Base-by-base conservation (phyloP, 1,284 basidiomycete species). In the Salmacisia buchloeana region DNA sequence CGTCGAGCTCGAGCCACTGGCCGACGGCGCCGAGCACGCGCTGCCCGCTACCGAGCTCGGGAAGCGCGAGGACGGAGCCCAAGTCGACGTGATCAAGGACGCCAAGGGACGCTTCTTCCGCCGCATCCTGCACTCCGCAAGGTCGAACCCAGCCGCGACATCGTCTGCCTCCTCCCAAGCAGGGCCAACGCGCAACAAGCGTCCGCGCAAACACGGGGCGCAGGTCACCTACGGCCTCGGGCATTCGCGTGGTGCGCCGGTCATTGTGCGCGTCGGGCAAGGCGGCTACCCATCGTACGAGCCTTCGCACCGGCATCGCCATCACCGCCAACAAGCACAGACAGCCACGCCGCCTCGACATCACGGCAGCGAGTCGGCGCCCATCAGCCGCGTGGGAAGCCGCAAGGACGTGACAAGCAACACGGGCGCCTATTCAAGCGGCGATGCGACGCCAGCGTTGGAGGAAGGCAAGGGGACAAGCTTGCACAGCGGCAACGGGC, bases 121-220 rank as follows among this genome's bases (percentile, higher is more conserved):
- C 12, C 46, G 46, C 9, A 52, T 52, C 46, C 15, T 52, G 23
- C 46, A 52, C 25, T 52, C 46, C 21, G 46, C 46, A n/a, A n/a
- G n/a, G n/a, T n/a, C n/a, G n/a, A n/a, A n/a, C n/a, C n/a, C n/a
- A n/a, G n/a, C n/a, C n/a, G n/a, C n/a, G n/a, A n/a, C n/a, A 1
- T 52, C 46, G 23, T 25, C 46, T 9, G 23, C 46, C 25, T 25
- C 46, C 46, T 52, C 43, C n/a, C n/a, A n/a, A n/a, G n/a, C n/a
- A n/a, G n/a, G n/a, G 12, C 10, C 43, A 9, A 15, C 46, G 15
- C 46, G 46, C 46, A 25, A 31, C 7, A 15, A 25, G 46, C 23
- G 9, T 25, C 21, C 13, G 46, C 43, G 6, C 4, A 52, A 52
- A 52, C 46, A 52, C 41, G 10, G 41, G 41, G 2, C 10, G 18